Evolutionary conservation across 345 rosid species (phyloP), one percentile per base, ranked within the genome.

Genomic region (Dipteronia dyeriana): DNA sequence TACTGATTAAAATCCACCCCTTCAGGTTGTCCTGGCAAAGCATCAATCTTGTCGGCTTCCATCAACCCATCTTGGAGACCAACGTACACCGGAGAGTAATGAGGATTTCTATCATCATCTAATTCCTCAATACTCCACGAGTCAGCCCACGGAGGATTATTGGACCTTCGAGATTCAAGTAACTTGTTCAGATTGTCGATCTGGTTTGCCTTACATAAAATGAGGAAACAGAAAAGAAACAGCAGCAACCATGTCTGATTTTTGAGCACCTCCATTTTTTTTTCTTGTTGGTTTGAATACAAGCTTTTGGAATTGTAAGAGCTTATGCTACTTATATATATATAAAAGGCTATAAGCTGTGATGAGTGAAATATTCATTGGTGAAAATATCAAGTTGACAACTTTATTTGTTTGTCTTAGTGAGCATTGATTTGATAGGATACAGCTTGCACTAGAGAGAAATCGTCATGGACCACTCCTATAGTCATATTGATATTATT

Each of bases 1-100:
- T 81, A 81, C 62, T 82, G 90, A 63, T 82, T 76, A 51, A 84
- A 87, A 67, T 82, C 82, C 29, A 81, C 85, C 10, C 84, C 79
- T 5, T 56, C 5, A 9, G 89, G 87, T 49, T 84, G 86, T 31
- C 89, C 86, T 0, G 86, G 87, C 75, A 84, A 75, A 7, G 76
- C 29, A 0, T 20, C 10, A 22, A 86, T 78, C 81, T 70, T 80
- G 83, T 82, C 83, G 19, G 64, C 68, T 16, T 74, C 63, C 78
- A 45, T 81, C 25, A 76, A 23, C 31, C 86, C 82, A 17, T 75
- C 70, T 53, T 77, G 88, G 19, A 65, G 25, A 22, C 83, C 86
- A 4, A 85, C 9, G 2, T 81, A 79, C 38, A 83, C 79, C 0
- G 68, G 1, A 10, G 76, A 75, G 53, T 57, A 59, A 19, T 26